phyloP scores from a whole-genome alignment of 768 basidiomycete species.

The Agaricus subrufescens region DNA sequence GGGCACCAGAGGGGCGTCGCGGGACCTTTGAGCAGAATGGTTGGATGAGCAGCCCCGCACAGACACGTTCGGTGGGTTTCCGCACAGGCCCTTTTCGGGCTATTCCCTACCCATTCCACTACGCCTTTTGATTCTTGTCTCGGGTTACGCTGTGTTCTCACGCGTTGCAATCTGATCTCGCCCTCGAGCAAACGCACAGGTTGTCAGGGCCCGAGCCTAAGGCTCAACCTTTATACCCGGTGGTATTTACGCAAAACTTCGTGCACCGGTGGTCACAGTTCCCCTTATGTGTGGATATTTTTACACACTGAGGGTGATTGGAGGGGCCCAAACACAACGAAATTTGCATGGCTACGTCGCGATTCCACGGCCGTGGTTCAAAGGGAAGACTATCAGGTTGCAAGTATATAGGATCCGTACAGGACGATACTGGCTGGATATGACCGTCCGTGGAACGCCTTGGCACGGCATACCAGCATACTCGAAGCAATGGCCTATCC shows the following conservation, averaged over 20 bases:
- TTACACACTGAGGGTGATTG: background rate
- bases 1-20: slow-evolving; percentile 3
- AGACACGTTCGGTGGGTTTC: background rate
- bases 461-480: slow-evolving; percentile 6
- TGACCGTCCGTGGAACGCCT: slow-evolving; percentile 4
- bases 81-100: background rate
- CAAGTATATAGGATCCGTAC: background rate
- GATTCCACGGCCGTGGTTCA: background rate
- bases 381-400: background rate
- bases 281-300: background rate
- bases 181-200: background rate
- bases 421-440: background rate
- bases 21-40: background rate
- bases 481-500: background rate
- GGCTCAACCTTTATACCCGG: background rate
- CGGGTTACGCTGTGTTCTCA: background rate
- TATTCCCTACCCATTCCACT: slow-evolving; percentile 4
- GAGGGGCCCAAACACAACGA: slow-evolving; percentile 7
- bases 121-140: background rate
- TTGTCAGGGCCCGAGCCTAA: slow-evolving; percentile 3
- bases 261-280: slow-evolving; percentile 5
- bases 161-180: slow-evolving; percentile 1
- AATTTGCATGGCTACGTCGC: slow-evolving; percentile 10
- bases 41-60: background rate
- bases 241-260: slow-evolving; percentile 5